These are phyloP conservation scores for Diphasiastrum complanatum DNA, from an alignment of 83 land plant genomes.

Conservation along the genomic window DNA sequence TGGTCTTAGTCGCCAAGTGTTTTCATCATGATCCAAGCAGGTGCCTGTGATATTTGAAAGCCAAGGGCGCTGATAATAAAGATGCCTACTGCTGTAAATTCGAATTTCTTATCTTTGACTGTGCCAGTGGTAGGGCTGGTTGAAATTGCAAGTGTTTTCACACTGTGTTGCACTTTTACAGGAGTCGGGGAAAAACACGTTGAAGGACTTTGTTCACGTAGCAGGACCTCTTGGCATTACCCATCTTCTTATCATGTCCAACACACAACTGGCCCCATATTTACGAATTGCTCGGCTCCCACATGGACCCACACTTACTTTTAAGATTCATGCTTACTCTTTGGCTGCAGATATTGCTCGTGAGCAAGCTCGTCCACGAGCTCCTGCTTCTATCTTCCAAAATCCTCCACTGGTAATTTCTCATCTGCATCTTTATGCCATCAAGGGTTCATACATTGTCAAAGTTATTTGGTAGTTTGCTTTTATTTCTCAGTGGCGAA, in stretches of 20 bases:
- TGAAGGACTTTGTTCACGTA: constrained; percentile 91
- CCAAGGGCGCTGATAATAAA: too few relatives aligned
- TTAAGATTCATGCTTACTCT: constrained; percentile 81
- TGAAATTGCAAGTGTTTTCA: neutral
- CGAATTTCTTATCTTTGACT: constrained; percentile 1
- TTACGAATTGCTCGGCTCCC: constrained; percentile 85
- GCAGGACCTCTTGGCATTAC: constrained; percentile 96
- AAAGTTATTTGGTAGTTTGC: neutral
- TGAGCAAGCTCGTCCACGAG: constrained; percentile 70
- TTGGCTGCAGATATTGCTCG: constrained; percentile 74
- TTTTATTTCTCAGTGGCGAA: too few relatives aligned
- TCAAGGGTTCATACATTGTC: neutral
- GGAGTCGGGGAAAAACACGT: constrained; percentile 77
- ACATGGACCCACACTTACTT: constrained; percentile 93
- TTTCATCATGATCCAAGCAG: too few relatives aligned
- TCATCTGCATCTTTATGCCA: neutral
- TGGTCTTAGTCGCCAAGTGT: too few relatives aligned
- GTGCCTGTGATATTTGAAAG: too few relatives aligned
- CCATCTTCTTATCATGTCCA: constrained; percentile 83
- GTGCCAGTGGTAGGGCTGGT: too few relatives aligned
- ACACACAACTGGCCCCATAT: constrained; percentile 67
- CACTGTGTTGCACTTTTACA: constrained; percentile 26
- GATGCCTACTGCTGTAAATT: too few relatives aligned
- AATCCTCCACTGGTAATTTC: constrained; percentile 74
- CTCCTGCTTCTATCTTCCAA: constrained; percentile 67